A percentile compares a stretch with the other conserved stretches of the same genome.
Conservation (phyloP, 805 yeast species). For the Nakazawaea wickerhamii region DNA sequence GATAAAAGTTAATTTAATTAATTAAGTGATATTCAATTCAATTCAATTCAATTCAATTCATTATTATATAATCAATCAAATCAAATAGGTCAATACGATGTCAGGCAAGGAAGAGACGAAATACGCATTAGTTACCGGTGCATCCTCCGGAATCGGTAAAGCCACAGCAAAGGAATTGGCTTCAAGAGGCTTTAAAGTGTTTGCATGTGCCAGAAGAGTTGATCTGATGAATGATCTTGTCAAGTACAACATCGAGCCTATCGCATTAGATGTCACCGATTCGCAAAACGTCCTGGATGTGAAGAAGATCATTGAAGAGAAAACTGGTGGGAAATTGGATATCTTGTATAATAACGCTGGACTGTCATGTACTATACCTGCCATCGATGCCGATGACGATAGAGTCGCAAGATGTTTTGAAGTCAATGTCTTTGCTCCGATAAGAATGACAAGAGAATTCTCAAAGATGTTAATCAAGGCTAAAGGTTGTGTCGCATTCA, state of each 20-base stretch:
- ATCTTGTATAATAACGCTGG: slow-evolving; percentile 47
- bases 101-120: not conserved
- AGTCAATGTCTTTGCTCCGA: slow-evolving; percentile 68
- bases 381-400: slow-evolving; percentile 57
- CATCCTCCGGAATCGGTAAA: slow-evolving; percentile 52
- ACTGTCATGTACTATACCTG: slow-evolving; percentile 67
- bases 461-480: slow-evolving; percentile 51
- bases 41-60: too few relatives aligned
- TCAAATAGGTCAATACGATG: too few relatives aligned
- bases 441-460: slow-evolving; percentile 57
- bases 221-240: slow-evolving; percentile 29
- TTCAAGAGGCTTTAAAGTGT: slow-evolving; percentile 35
- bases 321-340: slow-evolving; percentile 30
- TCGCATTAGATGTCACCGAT: slow-evolving; percentile 32
- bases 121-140: slow-evolving; percentile 45
- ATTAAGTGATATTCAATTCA: too few relatives aligned
- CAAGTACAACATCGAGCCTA: slow-evolving; percentile 24
- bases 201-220: slow-evolving; percentile 25
- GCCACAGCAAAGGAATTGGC: slow-evolving; percentile 46
- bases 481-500: slow-evolving; percentile 64
- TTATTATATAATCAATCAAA: not conserved
- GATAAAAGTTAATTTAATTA: too few relatives aligned
- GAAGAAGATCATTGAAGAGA: slow-evolving; percentile 19
- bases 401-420: slow-evolving; percentile 45
- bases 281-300: slow-evolving; percentile 24